Conservation (phyloP, 805 yeast genomes). For the Yamadazyma sp. region DNA sequence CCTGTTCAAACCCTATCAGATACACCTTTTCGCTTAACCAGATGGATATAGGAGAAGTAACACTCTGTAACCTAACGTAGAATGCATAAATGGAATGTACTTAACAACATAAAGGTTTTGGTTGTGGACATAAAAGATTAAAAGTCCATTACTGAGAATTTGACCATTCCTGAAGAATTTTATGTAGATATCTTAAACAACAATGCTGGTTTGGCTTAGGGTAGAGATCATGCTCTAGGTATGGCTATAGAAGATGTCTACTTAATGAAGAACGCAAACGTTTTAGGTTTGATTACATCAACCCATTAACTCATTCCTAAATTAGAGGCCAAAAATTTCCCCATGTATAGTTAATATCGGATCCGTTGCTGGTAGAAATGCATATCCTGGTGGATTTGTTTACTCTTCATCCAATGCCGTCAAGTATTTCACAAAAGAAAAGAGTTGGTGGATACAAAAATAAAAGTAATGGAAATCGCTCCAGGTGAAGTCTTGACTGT, state of each 20-base stretch:
- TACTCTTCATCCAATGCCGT: conserved; percentile 74
- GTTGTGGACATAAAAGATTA: conserved; percentile 41
- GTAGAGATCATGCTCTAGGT: conserved; percentile 74
- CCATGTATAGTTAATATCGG: conserved; percentile 78
- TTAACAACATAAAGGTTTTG: conserved; percentile 60
- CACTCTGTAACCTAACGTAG: too few species aligned
- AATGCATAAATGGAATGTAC: too few species aligned
- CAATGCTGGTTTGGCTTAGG: conserved; percentile 80
- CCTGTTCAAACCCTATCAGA: too few species aligned
- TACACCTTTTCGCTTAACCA: too few species aligned
- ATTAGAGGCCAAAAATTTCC: conserved; percentile 64
- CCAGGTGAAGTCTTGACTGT: conserved; percentile 41
- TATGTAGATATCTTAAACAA: conserved; percentile 66
- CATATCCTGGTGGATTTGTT: conserved; percentile 76
- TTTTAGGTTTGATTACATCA: conserved; percentile 75
- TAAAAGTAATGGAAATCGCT: conserved; percentile 35
- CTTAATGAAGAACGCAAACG: conserved; percentile 83
- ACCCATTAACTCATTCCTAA: conserved; percentile 77
- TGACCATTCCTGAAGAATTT: conserved; percentile 52
- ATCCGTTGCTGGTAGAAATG: conserved; percentile 76
- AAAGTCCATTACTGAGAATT: conserved; percentile 35
- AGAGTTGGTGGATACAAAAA: conserved; percentile 32
- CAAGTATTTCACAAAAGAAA: conserved; percentile 30
- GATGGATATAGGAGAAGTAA: too few species aligned
- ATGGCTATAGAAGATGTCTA: conserved; percentile 62